A percentile compares a stretch with the other conserved stretches of the same genome.
phyloP scores from a whole-genome alignment of 2,329 filamentous ascomycete genomes.

The Aureobasidium uvarum region DNA sequence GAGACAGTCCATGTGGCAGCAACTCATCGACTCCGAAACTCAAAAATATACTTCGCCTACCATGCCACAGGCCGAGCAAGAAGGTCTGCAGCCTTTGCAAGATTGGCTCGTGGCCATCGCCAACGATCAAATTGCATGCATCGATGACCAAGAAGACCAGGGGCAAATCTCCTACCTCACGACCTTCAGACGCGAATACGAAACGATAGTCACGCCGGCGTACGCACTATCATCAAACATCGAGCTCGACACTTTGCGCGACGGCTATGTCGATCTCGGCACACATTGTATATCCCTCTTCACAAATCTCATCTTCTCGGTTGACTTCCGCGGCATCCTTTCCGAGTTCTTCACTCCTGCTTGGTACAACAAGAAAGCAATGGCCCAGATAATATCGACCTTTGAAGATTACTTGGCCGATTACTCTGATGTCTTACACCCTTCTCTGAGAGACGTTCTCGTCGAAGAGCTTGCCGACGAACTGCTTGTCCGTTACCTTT shows the following conservation, averaged over 20 bases:
- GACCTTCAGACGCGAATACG: conserved; percentile 80
- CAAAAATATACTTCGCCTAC: conserved; percentile 62
- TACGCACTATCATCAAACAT: conserved; percentile 70
- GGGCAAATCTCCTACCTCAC: conserved; percentile 77
- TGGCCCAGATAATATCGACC: conserved; percentile 91
- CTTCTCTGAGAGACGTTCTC: conserved; percentile 84
- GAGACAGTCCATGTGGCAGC: conserved; percentile 83
- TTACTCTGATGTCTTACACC: conserved; percentile 79
- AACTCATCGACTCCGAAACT: conserved; percentile 82
- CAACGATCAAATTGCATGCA: conserved; percentile 98
- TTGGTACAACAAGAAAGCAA: conserved; percentile 84
- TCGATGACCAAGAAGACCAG: conserved; percentile 76
- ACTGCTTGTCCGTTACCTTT: conserved; percentile 81
- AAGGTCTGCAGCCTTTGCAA: conserved; percentile 69
- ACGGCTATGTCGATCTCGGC: conserved; percentile 92
- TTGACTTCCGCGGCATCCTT: conserved; percentile 83
- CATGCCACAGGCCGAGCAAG: conserved; percentile 48
- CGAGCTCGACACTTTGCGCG: conserved; percentile 73
- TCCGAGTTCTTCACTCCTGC: conserved; percentile 84
- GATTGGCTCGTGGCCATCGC: conserved; percentile 97
- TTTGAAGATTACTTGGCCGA: conserved; percentile 92
- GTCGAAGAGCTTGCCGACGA: conserved; percentile 92
- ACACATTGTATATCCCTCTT: conserved; percentile 91
- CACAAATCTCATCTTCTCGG: conserved; percentile 78
- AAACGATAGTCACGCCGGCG: conserved; percentile 72